phyloP scores from a whole-genome alignment of 768 basidiomycete species.

The Mycena belliarum region DNA sequence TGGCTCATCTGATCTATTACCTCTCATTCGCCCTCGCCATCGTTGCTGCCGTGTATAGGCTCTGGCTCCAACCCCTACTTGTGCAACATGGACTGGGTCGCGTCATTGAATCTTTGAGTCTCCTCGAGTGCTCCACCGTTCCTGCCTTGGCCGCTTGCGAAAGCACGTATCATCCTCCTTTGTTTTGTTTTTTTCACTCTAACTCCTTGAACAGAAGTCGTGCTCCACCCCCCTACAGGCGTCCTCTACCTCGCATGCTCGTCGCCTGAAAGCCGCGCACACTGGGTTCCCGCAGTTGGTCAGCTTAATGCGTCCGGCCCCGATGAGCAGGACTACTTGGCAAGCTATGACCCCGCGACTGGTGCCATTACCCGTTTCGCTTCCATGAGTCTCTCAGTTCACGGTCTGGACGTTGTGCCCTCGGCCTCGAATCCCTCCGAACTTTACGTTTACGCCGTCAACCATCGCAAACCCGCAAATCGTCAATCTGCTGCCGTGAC shows the following conservation, averaged over 20 bases:
- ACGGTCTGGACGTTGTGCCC: slow-evolving; percentile 71
- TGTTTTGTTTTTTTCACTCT: background rate
- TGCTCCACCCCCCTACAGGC: slow-evolving; percentile 59
- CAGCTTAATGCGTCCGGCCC: slow-evolving; percentile 40
- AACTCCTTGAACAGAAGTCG: slow-evolving; percentile 42
- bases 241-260: slow-evolving; percentile 68
- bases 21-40: slow-evolving; percentile 41
- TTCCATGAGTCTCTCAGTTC: slow-evolving; percentile 50
- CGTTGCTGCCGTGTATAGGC: slow-evolving; percentile 46
- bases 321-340: slow-evolving; percentile 53
- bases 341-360: slow-evolving; percentile 55
- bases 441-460: slow-evolving; percentile 70
- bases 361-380: slow-evolving; percentile 46
- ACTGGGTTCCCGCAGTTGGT: slow-evolving; percentile 52
- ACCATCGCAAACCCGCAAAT: slow-evolving; percentile 59
- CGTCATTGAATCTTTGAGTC: slow-evolving; percentile 44
- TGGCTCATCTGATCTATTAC: slow-evolving; percentile 17
- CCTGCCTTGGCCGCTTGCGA: slow-evolving; percentile 67
- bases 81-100: slow-evolving; percentile 45
- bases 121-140: slow-evolving; percentile 48
- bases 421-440: slow-evolving; percentile 46
- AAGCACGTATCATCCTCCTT: slow-evolving; percentile 44
- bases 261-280: slow-evolving; percentile 42
- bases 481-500: slow-evolving; percentile 36
- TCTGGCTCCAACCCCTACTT: slow-evolving; percentile 50